Percentiles rank a stretch among this genome's conserved stretches.
Evolutionary conservation across 1,284 basidiomycete species (phyloP).

Genomic region (Tilletiopsis washingtonensis): DNA sequence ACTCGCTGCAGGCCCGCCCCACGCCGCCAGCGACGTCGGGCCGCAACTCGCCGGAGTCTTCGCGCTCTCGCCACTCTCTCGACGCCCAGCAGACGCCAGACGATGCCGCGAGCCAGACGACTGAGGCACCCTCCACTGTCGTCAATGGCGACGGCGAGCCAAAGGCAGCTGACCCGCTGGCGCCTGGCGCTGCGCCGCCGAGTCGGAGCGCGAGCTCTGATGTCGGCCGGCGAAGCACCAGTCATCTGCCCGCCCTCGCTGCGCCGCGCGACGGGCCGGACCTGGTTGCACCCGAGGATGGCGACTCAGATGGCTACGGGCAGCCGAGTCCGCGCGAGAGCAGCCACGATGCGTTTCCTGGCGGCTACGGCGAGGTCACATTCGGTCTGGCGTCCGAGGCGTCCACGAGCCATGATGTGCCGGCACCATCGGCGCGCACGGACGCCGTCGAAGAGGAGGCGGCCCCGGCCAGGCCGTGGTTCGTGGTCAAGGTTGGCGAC

Average conservation of each 20-base stretch:
- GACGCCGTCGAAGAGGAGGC: neutral
- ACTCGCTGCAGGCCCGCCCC: constrained; percentile 30
- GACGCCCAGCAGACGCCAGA: too few relatives aligned
- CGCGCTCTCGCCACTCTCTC: too few relatives aligned
- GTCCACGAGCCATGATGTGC: neutral
- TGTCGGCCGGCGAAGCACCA: too few relatives aligned
- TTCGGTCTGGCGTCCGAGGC: constrained; percentile 24
- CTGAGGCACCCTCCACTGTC: too few relatives aligned
- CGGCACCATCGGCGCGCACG: neutral
- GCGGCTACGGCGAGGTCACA: too few relatives aligned
- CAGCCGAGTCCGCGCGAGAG: constrained; percentile 10
- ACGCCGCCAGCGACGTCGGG: constrained; percentile 34
- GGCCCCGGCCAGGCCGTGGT: constrained; percentile 5
- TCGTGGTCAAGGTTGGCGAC: constrained; percentile 40
- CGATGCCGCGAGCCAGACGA: too few relatives aligned
- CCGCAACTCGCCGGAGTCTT: constrained; percentile 17
- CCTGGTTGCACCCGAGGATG: constrained; percentile 2
- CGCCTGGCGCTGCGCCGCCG: too few relatives aligned
- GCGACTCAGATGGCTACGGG: constrained; percentile 31
- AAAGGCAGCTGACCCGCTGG: too few relatives aligned
- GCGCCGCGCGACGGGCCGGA: neutral
- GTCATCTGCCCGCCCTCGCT: constrained; percentile 17
- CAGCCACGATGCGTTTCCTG: neutral
- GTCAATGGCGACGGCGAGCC: too few relatives aligned
- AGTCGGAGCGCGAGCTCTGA: too few relatives aligned